Conservation (phyloP, 1,284 basidiomycete genomes). For the Ganoderma lucidum region DNA sequence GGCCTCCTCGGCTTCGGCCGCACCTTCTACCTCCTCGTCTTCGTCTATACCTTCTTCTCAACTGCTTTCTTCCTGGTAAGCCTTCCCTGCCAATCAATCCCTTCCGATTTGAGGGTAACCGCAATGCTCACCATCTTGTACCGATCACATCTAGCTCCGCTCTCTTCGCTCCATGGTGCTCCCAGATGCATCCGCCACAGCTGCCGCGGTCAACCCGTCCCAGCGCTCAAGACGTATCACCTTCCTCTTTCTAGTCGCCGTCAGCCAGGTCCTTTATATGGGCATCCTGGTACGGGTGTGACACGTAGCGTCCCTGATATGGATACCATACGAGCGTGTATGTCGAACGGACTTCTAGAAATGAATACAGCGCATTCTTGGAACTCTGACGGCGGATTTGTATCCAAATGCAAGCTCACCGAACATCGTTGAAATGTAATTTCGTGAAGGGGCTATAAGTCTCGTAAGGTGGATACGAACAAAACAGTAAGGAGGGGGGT, state of each 20-base stretch:
- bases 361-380: neutral
- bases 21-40: conserved; percentile 75
- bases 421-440: neutral
- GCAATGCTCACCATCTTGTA: neutral
- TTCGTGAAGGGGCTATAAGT: neutral
- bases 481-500: neutral
- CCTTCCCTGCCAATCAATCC: conserved; percentile 27
- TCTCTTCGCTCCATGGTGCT: conserved; percentile 92
- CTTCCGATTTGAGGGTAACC: neutral
- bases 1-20: conserved; percentile 68
- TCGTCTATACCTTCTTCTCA: conserved; percentile 87
- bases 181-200: conserved; percentile 62
- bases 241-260: conserved; percentile 83
- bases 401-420: too few relatives aligned
- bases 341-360: neutral
- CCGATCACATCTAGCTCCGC: conserved; percentile 67
- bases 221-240: conserved; percentile 86
- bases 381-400: neutral
- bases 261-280: conserved; percentile 88
- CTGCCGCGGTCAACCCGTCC: conserved; percentile 73
- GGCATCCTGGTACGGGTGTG: conserved; percentile 70
- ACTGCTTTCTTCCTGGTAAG: conserved; percentile 95
- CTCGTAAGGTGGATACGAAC: neutral
- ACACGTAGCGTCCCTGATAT: conserved; percentile 36
- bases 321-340: neutral